Conservation (phyloP, 768 basidiomycete species). For the Exidia glandulosa region DNA sequence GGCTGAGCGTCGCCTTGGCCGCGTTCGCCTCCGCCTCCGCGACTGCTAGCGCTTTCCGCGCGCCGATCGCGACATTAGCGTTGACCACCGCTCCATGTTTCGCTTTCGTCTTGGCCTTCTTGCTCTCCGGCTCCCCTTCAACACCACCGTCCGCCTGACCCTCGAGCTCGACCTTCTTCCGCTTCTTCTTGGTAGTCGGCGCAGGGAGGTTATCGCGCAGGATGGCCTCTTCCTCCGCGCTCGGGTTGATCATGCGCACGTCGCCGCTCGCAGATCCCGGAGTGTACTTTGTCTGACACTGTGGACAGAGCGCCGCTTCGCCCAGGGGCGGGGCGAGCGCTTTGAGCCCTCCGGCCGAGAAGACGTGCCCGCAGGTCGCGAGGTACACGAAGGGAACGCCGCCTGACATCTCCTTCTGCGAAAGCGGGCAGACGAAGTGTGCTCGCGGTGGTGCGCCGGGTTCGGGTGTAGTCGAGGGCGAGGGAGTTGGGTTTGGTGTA, state of each 20-base stretch:
- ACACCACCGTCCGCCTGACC: slow-evolving; percentile 6
- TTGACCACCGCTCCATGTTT: slow-evolving; percentile 30
- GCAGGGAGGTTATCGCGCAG: slow-evolving; percentile 40
- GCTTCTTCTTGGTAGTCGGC: slow-evolving; percentile 29
- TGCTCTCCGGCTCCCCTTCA: slow-evolving; percentile 10
- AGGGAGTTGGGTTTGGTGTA: slow-evolving; percentile 56
- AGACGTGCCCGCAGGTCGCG: slow-evolving; percentile 78
- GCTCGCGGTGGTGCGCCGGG: slow-evolving; percentile 36
- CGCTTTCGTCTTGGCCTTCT: slow-evolving; percentile 12
- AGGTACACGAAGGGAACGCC: slow-evolving; percentile 80
- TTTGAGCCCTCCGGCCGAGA: slow-evolving; percentile 74
- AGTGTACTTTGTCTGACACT: slow-evolving; percentile 61
- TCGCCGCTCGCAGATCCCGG: slow-evolving; percentile 41
- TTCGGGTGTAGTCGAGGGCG: slow-evolving; percentile 23
- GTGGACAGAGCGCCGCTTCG: slow-evolving; percentile 46
- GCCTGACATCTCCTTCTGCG: slow-evolving; percentile 92
- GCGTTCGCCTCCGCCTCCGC: slow-evolving; percentile 73
- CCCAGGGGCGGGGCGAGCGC: slow-evolving; percentile 36
- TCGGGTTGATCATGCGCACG: slow-evolving; percentile 57
- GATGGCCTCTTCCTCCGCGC: slow-evolving; percentile 49
- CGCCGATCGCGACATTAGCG: slow-evolving; percentile 56
- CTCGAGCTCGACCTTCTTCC: slow-evolving; percentile 18
- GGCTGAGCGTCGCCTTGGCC: slow-evolving; percentile 57
- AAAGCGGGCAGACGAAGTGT: slow-evolving; percentile 84
- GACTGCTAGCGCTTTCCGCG: slow-evolving; percentile 52